phyloP scores from a whole-genome alignment of 2,329 filamentous ascomycete genomes.

The Basipetospora chlamydospora region DNA sequence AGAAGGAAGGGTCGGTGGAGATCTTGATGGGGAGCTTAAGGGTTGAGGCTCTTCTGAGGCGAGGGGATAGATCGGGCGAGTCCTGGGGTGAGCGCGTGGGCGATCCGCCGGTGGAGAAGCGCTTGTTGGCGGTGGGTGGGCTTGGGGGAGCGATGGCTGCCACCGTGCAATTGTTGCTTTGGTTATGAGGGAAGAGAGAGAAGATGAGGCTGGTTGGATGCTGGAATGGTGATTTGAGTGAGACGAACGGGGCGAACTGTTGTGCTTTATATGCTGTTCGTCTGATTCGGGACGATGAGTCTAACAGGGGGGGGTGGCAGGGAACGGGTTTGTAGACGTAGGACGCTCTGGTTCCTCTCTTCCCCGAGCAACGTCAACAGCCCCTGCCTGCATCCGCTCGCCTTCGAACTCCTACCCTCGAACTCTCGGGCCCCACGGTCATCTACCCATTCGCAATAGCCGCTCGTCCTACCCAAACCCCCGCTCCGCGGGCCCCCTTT shows the following conservation, averaged over 20 bases:
- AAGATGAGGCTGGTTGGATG: neutral
- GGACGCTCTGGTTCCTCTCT: neutral
- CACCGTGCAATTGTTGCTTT: conserved; percentile 2
- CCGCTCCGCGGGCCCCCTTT: neutral
- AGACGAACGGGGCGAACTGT: neutral
- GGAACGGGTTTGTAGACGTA: neutral
- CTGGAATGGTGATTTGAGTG: neutral
- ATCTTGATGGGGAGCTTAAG: conserved; percentile 10
- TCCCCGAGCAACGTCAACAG: neutral
- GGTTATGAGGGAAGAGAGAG: neutral
- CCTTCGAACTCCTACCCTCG: neutral
- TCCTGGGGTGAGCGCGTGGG: conserved; percentile 1
- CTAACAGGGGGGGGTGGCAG: neutral
- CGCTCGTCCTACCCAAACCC: neutral
- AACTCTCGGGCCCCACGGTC: neutral
- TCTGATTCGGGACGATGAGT: conserved; percentile 1
- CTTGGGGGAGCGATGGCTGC: conserved; percentile 5
- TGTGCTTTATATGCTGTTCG: conserved; percentile 3
- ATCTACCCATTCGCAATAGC: conserved; percentile 5
- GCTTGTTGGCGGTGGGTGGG: conserved; percentile 4
- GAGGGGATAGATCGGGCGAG: conserved; percentile 4
- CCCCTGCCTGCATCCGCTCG: no score
- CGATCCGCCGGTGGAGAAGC: conserved; percentile 5
- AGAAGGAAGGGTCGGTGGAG: conserved; percentile 7
- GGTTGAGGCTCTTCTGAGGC: conserved; percentile 8